Evolutionary conservation across 1,139 yeast species (phyloP).

Genomic region (Meyerozyma guilliermondii): DNA sequence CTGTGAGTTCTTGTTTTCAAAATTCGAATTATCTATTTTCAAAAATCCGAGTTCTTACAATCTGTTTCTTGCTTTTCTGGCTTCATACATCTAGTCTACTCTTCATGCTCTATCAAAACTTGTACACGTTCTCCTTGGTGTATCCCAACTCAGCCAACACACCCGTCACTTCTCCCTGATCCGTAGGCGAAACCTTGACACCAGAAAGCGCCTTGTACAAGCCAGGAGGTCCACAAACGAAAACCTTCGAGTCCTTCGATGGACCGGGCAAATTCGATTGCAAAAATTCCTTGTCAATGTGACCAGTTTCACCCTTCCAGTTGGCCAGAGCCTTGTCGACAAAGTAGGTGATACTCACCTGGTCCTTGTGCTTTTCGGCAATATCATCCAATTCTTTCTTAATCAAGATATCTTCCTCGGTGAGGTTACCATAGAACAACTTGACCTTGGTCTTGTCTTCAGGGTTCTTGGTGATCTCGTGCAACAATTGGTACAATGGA

Average conservation of each 20-base stretch:
- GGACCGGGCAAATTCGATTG: constrained; percentile 55
- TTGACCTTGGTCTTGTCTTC: constrained; percentile 80
- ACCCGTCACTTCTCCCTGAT: constrained; percentile 94
- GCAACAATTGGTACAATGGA: constrained; percentile 83
- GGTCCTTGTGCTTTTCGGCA: constrained; percentile 64
- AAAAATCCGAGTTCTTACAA: too few relatives aligned
- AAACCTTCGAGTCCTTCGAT: constrained; percentile 89
- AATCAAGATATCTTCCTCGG: constrained; percentile 73
- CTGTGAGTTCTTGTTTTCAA: too few relatives aligned
- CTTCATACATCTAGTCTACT: constrained; percentile 49
- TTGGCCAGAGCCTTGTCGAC: constrained; percentile 58
- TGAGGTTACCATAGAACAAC: constrained; percentile 73
- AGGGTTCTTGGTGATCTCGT: constrained; percentile 66
- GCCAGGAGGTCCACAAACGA: constrained; percentile 46
- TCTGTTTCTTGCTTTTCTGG: too few relatives aligned
- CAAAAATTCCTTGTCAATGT: constrained; percentile 25
- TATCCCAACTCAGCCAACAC: constrained; percentile 83
- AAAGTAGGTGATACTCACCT: constrained; percentile 72
- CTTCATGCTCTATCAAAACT: constrained; percentile 78
- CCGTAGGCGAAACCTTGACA: constrained; percentile 74
- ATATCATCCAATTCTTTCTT: constrained; percentile 68
- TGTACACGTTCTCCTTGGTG: constrained; percentile 82
- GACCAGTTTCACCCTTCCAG: constrained; percentile 50
- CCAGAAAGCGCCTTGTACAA: constrained; percentile 53
- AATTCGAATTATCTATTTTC: too few relatives aligned